Base-by-base conservation (phyloP, 2,329 filamentous ascomycete genomes). In the Cytospora piceicola region DNA sequence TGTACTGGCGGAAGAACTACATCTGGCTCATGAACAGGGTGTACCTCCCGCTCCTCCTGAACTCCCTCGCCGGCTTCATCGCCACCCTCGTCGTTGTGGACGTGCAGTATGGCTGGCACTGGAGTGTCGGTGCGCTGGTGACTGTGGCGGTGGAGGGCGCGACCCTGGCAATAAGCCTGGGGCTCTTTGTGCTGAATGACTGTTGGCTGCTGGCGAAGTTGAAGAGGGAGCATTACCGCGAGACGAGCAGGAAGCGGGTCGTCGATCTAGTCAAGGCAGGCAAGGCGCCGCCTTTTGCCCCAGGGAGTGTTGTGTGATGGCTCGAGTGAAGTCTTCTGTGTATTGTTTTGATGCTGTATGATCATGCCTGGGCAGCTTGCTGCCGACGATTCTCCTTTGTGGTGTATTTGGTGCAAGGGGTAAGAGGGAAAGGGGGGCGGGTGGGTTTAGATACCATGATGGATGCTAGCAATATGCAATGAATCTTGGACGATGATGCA, bases 1-100 rank as follows among this genome's bases (percentile, higher is more conserved):
- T 77, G 60, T 73, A 75, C 24, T 81, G 81, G 74, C 73, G 78
- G 49, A 70, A 72, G 20, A 85, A 86, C 68, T 85, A 85, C 64
- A 77, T 85, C 22, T 87, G 82, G 83, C 75, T 85, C 27, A 75
- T 84, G 11, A 83, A 85, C 70, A 77, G 78, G 64, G 74, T 86
- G 15, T 83, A 85, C 68, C 66, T 84, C 67, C 79, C 78, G 0
- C 74, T 77, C 0, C 69, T 78, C 15, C 72, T 84, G 60, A 84
- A 84, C 71, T 80, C 79, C 17, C 69, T 81, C 17, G 83, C 81
- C 6, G 84, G 83, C 1, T 68, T 85, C 32, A 75, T 85, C 8
- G 80, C 79, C 1, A 83, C 82, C 0, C 69, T 85, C 6, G 76
- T 83, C 4, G 80, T 80, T 69, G 77, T 86, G 4, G 84, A 84